Conservation (phyloP, 2,329 filamentous ascomycete species). For the Diaporthe humulicola region DNA sequence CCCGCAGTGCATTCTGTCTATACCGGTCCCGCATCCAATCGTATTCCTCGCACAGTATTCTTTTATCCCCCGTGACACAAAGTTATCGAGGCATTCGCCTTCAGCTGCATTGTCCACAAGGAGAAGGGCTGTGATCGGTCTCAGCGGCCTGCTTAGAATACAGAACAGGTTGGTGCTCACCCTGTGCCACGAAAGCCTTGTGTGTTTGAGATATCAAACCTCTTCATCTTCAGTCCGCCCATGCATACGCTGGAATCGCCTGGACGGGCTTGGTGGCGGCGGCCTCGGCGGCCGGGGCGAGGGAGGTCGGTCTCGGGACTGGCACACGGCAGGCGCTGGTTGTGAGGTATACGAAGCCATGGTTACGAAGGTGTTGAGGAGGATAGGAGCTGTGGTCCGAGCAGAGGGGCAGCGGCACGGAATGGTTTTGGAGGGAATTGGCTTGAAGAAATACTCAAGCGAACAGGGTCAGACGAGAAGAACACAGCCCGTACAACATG, state of each 20-base stretch:
- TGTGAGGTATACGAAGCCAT: slow-evolving; percentile 1
- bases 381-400: not conserved
- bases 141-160: not conserved
- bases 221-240: not conserved
- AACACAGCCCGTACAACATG: not conserved
- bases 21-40: not conserved
- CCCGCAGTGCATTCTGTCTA: not conserved
- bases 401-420: not conserved
- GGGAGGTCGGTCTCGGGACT: slow-evolving; percentile 51
- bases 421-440: not conserved
- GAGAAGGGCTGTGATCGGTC: not conserved
- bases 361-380: not conserved
- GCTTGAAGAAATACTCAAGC: not conserved
- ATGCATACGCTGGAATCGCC: not conserved
- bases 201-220: not conserved
- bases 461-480: not conserved
- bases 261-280: slow-evolving; percentile 46
- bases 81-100: not conserved
- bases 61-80: not conserved
- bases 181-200: not conserved
- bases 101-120: not conserved
- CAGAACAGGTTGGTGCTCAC: not conserved
- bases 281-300: slow-evolving; percentile 54
- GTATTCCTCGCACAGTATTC: not conserved
- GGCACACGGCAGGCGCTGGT: slow-evolving; percentile 9